phyloP scores from a whole-genome alignment of 352 stramenopile species.

The Phytophthora uliginosa region DNA sequence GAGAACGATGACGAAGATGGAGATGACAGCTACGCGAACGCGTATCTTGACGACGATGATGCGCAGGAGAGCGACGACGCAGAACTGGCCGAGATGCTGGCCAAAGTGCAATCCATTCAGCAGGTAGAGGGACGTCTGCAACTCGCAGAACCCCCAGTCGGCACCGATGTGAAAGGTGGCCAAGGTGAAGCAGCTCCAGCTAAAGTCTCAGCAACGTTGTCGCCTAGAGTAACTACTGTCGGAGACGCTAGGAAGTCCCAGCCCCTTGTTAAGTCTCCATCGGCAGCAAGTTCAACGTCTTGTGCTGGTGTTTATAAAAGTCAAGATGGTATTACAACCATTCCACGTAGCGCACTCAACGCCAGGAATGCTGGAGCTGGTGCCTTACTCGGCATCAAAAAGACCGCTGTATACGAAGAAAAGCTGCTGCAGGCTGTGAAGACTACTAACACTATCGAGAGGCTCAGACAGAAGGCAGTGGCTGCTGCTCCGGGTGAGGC shows the following conservation, averaged over 20 bases:
- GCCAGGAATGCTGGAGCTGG: conserved; percentile 31
- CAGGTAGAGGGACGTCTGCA: conserved; percentile 48
- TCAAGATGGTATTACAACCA: conserved; percentile 72
- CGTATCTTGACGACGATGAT: conserved; percentile 56
- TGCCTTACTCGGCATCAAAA: conserved; percentile 63
- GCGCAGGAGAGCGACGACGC: conserved; percentile 55
- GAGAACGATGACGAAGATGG: conserved; percentile 35
- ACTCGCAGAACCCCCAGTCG: conserved; percentile 17
- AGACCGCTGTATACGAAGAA: conserved; percentile 65
- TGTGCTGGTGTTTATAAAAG: conserved; percentile 32
- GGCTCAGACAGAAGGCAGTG: conserved; percentile 61
- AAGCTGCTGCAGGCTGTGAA: conserved; percentile 62
- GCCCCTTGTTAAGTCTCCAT: conserved; percentile 29
- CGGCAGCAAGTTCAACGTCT: background rate
- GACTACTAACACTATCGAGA: conserved; percentile 52
- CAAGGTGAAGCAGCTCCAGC: conserved; percentile 4
- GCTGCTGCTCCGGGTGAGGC: conserved; percentile 52
- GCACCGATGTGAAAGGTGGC: conserved; percentile 14
- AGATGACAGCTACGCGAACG: conserved; percentile 50
- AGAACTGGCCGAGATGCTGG: conserved; percentile 78
- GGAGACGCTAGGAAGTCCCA: conserved; percentile 21
- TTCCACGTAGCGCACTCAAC: conserved; percentile 47
- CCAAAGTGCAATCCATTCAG: conserved; percentile 79
- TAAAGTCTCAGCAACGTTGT: conserved; percentile 4
- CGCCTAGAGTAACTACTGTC: conserved; percentile 11